Evolutionary conservation across 1,139 yeast species (phyloP), one percentile per base, ranked within the genome.

Genomic region (Suhomyces anneliseae): DNA sequence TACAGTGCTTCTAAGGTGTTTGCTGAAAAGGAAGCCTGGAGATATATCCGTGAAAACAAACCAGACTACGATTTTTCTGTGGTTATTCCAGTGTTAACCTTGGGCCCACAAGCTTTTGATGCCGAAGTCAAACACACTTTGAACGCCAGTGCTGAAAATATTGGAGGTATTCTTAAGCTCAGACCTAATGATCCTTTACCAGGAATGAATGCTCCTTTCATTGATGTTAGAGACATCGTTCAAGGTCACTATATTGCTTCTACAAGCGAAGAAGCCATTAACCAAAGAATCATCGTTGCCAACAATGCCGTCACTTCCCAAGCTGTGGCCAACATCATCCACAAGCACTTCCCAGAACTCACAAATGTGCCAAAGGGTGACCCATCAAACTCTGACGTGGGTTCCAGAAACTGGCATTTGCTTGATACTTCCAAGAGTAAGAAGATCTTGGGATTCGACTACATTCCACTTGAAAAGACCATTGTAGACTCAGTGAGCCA

Each of bases 21-120:
- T 47, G 81, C 83, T 15, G 85, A 80, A 57, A 58, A 61, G 48
- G 76, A 79, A 1, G 84, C 81, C 1, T 78, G 86, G 82, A 19
- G 24, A 3, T 19, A 19, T 6, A 19, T 19, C 24, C 24, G 24
- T 19, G 24, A 19, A 19, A 19, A 19, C 24, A 65, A 66, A 5
- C 76, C 79, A 10, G 43, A 43, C 39, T 59, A 54, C 42, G 45
- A 47, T 10, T 36, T 56, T 6, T 47, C 50, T 38, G 46, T 52
- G 6, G 47, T 60, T 26, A 57, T 57, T 47, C 66, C 67, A 6
- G 49, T 51, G 47, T 62, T 46, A 31, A 59, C 59, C 4, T 58
- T 62, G 44, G 71, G 71, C 4, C 62, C 62, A 1, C 60, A 57
- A 42, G 58, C 58, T 7, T 65, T 64, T 45, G 24, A 19, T 19